Conservation (phyloP, 148 eudicot species). For the Diospyros kaki region DNA sequence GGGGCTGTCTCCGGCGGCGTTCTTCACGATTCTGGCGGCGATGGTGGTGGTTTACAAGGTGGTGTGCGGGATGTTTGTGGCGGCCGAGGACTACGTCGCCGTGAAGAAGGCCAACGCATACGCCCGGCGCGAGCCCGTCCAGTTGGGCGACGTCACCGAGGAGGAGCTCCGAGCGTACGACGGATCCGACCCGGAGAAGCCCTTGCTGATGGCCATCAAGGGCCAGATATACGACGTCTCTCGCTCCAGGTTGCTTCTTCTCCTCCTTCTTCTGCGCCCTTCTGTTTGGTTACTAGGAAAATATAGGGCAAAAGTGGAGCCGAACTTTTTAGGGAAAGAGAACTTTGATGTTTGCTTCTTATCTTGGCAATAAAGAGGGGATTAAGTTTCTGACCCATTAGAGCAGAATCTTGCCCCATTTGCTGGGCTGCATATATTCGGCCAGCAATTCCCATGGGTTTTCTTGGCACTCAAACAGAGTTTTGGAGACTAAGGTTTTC, state of each 20-base stretch:
- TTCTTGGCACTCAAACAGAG: no score
- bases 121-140: constrained; percentile 52
- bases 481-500: no score
- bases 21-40: constrained; percentile 45
- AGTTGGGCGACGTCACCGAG: constrained; percentile 60
- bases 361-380: no score
- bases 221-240: constrained; percentile 86
- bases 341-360: no score
- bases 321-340: no score
- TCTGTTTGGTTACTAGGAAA: background rate
- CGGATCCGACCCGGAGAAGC: constrained; percentile 70
- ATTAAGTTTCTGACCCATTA: no score
- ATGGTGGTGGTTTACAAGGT: constrained; percentile 62
- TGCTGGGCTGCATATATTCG: no score
- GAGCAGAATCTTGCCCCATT: no score
- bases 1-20: constrained; percentile 66
- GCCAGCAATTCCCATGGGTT: no score
- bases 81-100: constrained; percentile 49
- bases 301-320: no score
- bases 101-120: constrained; percentile 38
- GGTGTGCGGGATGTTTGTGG: constrained; percentile 64
- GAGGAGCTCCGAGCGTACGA: constrained; percentile 57
- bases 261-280: background rate
- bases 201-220: constrained; percentile 77
- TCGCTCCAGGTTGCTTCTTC: constrained; percentile 36